phyloP scores from a whole-genome alignment of 495 filamentous ascomycete species.

The Corynascus novoguineensis region DNA sequence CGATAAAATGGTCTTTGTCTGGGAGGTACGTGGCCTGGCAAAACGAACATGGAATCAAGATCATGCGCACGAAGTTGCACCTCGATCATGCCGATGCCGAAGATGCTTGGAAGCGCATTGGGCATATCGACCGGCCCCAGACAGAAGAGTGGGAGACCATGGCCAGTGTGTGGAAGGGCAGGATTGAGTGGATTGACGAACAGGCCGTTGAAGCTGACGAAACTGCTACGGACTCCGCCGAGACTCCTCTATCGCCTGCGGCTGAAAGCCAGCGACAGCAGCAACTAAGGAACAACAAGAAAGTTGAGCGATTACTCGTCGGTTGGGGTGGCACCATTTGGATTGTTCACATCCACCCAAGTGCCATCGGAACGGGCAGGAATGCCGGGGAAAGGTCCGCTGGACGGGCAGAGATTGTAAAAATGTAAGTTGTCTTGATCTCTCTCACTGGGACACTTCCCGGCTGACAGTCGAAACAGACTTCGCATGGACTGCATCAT shows the following conservation, averaged over 20 bases:
- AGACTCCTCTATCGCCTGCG: slow-evolving; percentile 37
- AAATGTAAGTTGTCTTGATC: slow-evolving; percentile 53
- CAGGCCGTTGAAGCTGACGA: slow-evolving; percentile 58
- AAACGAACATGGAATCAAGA: slow-evolving; percentile 93
- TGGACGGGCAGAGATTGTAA: slow-evolving; percentile 80
- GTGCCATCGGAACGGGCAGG: slow-evolving; percentile 61
- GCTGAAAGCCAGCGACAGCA: slow-evolving; percentile 42
- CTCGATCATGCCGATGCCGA: slow-evolving; percentile 72
- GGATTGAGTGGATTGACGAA: slow-evolving; percentile 88
- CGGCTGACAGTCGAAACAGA: slow-evolving; percentile 50
- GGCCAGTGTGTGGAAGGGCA: slow-evolving; percentile 87
- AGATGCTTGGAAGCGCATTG: slow-evolving; percentile 91
- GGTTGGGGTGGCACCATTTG: slow-evolving; percentile 96
- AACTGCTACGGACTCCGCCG: slow-evolving; percentile 35
- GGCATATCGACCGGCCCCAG: slow-evolving; percentile 79
- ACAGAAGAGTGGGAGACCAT: slow-evolving; percentile 84
- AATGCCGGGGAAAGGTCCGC: slow-evolving; percentile 64
- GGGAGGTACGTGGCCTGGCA: slow-evolving; percentile 91
- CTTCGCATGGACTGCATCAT: slow-evolving; percentile 94
- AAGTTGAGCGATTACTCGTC: slow-evolving; percentile 74
- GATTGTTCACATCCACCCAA: slow-evolving; percentile 86
- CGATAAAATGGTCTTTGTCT: slow-evolving; percentile 86
- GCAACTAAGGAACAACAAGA: slow-evolving; percentile 39
- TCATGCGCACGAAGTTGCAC: slow-evolving; percentile 86
- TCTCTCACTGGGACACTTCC: not conserved